Evolutionary conservation across 2,329 filamentous ascomycete genomes (phyloP).

Genomic region (Alternaria sp.): DNA sequence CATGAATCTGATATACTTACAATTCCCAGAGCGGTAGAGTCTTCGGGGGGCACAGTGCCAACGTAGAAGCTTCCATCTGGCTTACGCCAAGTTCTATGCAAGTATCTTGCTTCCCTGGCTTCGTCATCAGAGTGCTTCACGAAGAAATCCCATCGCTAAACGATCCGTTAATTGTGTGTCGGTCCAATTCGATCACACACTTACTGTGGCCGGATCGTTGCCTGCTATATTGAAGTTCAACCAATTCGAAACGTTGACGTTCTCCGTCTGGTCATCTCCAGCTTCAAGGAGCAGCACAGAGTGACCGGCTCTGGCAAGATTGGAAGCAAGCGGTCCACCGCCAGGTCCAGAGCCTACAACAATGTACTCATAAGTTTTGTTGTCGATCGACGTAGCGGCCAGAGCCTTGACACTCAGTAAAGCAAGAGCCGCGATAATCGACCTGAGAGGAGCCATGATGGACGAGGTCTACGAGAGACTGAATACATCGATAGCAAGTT

Average conservation of each 20-base stretch:
- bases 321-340: constrained; percentile 26
- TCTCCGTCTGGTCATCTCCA: constrained; percentile 63
- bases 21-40: constrained; percentile 21
- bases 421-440: background rate
- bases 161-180: background rate
- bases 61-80: constrained; percentile 62
- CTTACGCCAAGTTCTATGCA: constrained; percentile 66
- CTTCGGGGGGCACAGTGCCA: constrained; percentile 61
- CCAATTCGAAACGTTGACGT: constrained; percentile 60
- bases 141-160: constrained; percentile 66
- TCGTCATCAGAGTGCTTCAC: constrained; percentile 67
- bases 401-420: background rate
- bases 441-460: background rate
- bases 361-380: constrained; percentile 59
- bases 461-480: background rate
- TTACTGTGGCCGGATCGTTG: background rate
- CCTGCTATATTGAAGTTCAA: constrained; percentile 62
- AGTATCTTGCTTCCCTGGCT: constrained; percentile 61
- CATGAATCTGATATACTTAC: background rate
- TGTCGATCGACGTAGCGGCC: background rate
- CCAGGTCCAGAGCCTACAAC: constrained; percentile 58
- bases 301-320: constrained; percentile 57
- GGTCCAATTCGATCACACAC: too few species aligned
- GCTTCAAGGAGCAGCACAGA: constrained; percentile 67
- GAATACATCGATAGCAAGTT: too few species aligned